Base-by-base conservation (phyloP, 1,139 yeast species). In the Tardiomyces digboiensis region DNA sequence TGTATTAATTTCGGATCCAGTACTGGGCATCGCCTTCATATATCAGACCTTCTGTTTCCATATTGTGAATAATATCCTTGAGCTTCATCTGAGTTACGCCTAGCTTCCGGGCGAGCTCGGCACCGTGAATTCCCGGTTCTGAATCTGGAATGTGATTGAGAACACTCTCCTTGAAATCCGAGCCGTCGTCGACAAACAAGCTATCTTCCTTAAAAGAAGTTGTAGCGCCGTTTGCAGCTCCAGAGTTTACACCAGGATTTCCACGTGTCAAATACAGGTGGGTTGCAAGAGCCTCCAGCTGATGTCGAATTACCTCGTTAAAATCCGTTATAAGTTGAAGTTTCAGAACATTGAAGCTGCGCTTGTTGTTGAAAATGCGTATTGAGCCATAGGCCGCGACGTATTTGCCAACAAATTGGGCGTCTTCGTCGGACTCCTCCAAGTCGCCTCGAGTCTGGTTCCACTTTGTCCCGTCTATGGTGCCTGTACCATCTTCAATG, bases 401-500 rank as follows among this genome's bases (percentile, higher is more conserved):
- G 57, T 86, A 87, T 52, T 73, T 67, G 16, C 77, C 64, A 7
- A 36, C 12, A 18, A 40, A 29, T 18, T 29, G 18, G n/a, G 38
- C 23, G 21, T 40, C 44, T 10, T 44, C 48, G 14, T 53, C 72
- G 12, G 66, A 58, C 16, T 62, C 57, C 33, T 57, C 53, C 2
- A 68, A 72, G 18, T 59, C 56, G 13, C 66, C 68, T 37, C 54
- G 60, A 22, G 42, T 42, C 39, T 48, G 41, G 16, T 38, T 39
- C 52, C 52, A 85, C 52, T 75, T 74, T 53, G 84, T 75, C 38
- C 84, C 74, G 40, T 82, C 87, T 19, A 80, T 67, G 3, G 78
- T 70, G 0, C 94, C 95, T 0, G 96, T 83, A 3, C 95, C 95
- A 59, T 89, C 97, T 56, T 87, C 95, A 19, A 87, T 59, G 21